These are phyloP conservation scores for Arthrobotrys musiformis DNA, from an alignment of 2,329 filamentous ascomycete genomes.

Conservation along the genomic window DNA sequence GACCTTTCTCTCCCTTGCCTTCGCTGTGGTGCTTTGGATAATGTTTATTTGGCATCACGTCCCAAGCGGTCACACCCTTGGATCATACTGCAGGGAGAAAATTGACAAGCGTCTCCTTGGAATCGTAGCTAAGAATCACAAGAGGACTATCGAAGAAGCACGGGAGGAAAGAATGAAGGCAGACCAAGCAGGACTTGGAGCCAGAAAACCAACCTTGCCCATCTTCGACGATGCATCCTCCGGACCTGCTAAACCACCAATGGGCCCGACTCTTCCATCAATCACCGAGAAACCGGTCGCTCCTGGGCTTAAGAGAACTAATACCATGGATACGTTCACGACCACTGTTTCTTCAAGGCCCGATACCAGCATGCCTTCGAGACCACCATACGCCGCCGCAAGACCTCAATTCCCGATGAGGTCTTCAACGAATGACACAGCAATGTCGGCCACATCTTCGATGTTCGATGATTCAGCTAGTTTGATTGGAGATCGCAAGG, in stretches of 20 bases:
- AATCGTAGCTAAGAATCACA: conserved; percentile 87
- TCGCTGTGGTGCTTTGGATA: conserved; percentile 81
- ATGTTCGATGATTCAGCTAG: conserved; percentile 40
- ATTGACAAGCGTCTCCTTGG: conserved; percentile 84
- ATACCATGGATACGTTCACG: conserved; percentile 51
- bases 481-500: conserved; percentile 32
- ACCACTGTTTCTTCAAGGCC: conserved; percentile 51
- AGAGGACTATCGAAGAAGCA: conserved; percentile 85
- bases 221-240: conserved; percentile 9
- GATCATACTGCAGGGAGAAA: conserved; percentile 89
- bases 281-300: conserved; percentile 38
- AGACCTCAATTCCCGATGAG: conserved; percentile 37
- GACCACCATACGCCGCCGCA: conserved; percentile 40
- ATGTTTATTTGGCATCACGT: conserved; percentile 95
- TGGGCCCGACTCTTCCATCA: conserved; percentile 31
- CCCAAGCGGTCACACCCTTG: conserved; percentile 79
- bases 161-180: conserved; percentile 52
- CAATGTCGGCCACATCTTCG: conserved; percentile 16
- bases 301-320: conserved; percentile 46
- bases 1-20: conserved; percentile 77
- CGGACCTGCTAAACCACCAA: conserved; percentile 6
- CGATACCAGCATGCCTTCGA: conserved; percentile 36
- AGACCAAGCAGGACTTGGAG: conserved; percentile 33
- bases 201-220: conserved; percentile 47
- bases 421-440: conserved; percentile 19